A percentile compares a stretch with the other conserved stretches of the same genome.
phyloP scores from a whole-genome alignment of 768 basidiomycete genomes.

The Floccularia luteovirens region DNA sequence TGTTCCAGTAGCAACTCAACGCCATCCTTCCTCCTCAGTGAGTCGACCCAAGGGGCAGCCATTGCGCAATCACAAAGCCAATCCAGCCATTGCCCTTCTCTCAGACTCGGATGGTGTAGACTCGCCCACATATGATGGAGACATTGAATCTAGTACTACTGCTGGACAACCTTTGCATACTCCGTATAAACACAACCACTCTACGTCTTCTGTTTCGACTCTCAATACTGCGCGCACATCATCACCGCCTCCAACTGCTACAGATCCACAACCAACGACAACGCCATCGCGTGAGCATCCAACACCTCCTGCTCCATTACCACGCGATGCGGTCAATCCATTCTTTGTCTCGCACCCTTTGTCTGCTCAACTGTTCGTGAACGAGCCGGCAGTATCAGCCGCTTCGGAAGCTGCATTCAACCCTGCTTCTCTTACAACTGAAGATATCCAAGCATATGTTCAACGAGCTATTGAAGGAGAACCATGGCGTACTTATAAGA shows the following conservation, averaged over 20 bases:
- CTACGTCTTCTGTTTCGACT: conserved; percentile 48
- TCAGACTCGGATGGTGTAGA: conserved; percentile 73
- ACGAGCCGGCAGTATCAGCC: conserved; percentile 34
- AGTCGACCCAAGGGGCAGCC: conserved; percentile 21
- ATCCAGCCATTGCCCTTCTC: conserved; percentile 45
- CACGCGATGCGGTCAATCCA: conserved; percentile 16
- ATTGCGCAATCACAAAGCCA: conserved; percentile 31
- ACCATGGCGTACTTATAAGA: conserved; percentile 61
- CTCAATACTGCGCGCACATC: conserved; percentile 35
- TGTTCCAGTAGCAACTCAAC: conserved; percentile 23
- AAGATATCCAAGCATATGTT: conserved; percentile 79
- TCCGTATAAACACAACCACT: conserved; percentile 18
- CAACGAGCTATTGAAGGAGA: conserved; percentile 70
- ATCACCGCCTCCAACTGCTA: conserved; percentile 11
- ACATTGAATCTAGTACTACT: conserved; percentile 74
- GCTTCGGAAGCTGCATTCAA: conserved; percentile 38
- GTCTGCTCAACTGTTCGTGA: conserved; percentile 19
- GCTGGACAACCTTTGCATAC: conserved; percentile 35
- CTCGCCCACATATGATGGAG: conserved; percentile 87
- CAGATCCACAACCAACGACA: conserved; percentile 11
- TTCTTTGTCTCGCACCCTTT: conserved; percentile 25
- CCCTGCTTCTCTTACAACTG: conserved; percentile 58
- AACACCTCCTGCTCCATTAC: conserved; percentile 7
- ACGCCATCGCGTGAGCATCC: conserved; percentile 16
- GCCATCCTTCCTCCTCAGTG: conserved; percentile 7